These are phyloP conservation scores for Gossypium lobatum DNA, from an alignment of 441 rosid species.

Conservation along the genomic window DNA sequence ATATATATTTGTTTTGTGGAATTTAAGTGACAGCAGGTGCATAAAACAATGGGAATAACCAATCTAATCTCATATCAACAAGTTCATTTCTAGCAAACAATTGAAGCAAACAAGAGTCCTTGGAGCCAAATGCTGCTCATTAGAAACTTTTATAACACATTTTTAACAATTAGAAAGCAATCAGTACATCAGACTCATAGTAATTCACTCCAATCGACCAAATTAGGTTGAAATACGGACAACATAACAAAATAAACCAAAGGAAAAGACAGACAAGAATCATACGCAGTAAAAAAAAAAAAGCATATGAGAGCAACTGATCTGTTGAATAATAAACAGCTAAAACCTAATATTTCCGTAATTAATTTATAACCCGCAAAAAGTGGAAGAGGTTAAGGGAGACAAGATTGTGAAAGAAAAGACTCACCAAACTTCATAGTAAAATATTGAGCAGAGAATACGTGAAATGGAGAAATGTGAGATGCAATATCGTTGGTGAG, in stretches of 20 bases:
- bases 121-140: background rate
- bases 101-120: background rate
- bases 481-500: slow-evolving; percentile 15
- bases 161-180: background rate
- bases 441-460: slow-evolving; percentile 14
- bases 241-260: background rate
- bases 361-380: background rate
- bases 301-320: background rate
- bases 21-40: background rate
- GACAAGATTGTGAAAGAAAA: background rate
- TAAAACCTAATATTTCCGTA: background rate
- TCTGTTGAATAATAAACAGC: background rate
- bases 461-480: background rate
- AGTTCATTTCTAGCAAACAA: background rate
- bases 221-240: background rate
- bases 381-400: background rate
- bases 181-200: too few relatives aligned
- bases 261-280: background rate
- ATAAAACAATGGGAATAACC: background rate
- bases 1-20: background rate
- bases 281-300: background rate
- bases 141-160: background rate
- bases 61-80: background rate
- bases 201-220: background rate
- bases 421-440: slow-evolving; percentile 28